A percentile compares a stretch with the other conserved stretches of the same genome.
These are phyloP conservation scores for Fusarium torulosum DNA, from an alignment of 2,329 filamentous ascomycete species.

Conservation along the genomic window DNA sequence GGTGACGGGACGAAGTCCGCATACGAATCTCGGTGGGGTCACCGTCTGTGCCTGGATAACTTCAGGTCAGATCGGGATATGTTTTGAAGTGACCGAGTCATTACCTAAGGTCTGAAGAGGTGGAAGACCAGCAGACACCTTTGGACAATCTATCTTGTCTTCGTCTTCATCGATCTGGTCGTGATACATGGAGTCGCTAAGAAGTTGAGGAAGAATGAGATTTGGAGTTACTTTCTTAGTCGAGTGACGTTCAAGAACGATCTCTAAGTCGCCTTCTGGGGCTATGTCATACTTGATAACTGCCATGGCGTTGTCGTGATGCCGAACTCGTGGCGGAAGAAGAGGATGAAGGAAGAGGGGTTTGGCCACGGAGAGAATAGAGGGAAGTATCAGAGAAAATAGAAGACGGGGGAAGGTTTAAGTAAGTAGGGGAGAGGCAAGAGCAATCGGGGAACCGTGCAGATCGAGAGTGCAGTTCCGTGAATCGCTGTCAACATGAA, in stretches of 20 bases:
- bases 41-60: no score
- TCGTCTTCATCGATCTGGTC: neutral
- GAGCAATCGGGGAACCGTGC: no score
- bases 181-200: neutral
- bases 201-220: neutral
- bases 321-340: neutral
- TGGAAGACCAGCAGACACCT: neutral
- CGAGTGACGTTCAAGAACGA: neutral
- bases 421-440: no score
- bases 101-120: neutral
- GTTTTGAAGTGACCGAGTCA: neutral
- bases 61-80: neutral
- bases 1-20: neutral
- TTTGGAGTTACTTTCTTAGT: rapidly evolving
- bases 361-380: neutral
- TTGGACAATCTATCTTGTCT: neutral
- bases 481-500: no score
- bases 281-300: neutral
- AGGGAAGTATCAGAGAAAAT: neutral
- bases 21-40: neutral
- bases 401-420: neutral
- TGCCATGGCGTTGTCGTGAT: neutral
- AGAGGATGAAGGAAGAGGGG: neutral
- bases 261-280: neutral
- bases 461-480: no score